phyloP scores from a whole-genome alignment of 2,329 filamentous ascomycete genomes.

The Colletotrichum scovillei region DNA sequence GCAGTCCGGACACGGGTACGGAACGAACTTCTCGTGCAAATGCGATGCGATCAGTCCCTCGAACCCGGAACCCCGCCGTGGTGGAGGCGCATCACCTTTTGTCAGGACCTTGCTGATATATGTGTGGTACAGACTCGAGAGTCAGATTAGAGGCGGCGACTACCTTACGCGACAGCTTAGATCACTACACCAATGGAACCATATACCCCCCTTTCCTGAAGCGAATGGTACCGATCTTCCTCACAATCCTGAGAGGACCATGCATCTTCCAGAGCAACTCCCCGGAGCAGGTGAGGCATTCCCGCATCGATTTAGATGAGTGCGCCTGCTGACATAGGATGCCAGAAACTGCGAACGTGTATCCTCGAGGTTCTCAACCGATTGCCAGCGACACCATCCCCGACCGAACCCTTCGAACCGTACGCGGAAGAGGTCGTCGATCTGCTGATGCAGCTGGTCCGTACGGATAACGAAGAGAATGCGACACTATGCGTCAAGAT shows the following conservation, averaged over 20 bases:
- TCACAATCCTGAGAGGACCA: slow-evolving; percentile 84
- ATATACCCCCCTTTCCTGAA: slow-evolving; percentile 86
- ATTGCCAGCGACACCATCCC: slow-evolving; percentile 76
- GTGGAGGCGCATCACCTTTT: slow-evolving; percentile 15
- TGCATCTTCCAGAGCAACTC: slow-evolving; percentile 93
- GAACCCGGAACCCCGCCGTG: slow-evolving; percentile 8
- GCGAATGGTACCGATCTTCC: slow-evolving; percentile 89
- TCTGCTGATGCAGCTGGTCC: slow-evolving; percentile 87
- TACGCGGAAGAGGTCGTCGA: slow-evolving; percentile 92
- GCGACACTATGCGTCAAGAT: slow-evolving; percentile 98
- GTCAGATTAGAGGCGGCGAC: slow-evolving; percentile 84
- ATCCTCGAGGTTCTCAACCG: slow-evolving; percentile 95
- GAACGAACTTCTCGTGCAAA: slow-evolving; percentile 35
- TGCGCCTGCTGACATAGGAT: slow-evolving; percentile 38
- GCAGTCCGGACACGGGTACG: slow-evolving; percentile 66
- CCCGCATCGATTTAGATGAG: slow-evolving; percentile 7
- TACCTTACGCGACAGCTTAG: slow-evolving; percentile 90
- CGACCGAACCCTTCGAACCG: slow-evolving; percentile 84
- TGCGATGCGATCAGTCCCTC: not conserved
- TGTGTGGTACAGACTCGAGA: slow-evolving; percentile 73
- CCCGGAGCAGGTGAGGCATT: slow-evolving; percentile 78
- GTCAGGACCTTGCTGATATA: slow-evolving; percentile 1
- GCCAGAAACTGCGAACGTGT: slow-evolving; percentile 87
- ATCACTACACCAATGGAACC: slow-evolving; percentile 83
- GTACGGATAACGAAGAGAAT: slow-evolving; percentile 97